Evolutionary conservation across 768 basidiomycete genomes (phyloP).

Genomic region (Ephemerocybe angulata): DNA sequence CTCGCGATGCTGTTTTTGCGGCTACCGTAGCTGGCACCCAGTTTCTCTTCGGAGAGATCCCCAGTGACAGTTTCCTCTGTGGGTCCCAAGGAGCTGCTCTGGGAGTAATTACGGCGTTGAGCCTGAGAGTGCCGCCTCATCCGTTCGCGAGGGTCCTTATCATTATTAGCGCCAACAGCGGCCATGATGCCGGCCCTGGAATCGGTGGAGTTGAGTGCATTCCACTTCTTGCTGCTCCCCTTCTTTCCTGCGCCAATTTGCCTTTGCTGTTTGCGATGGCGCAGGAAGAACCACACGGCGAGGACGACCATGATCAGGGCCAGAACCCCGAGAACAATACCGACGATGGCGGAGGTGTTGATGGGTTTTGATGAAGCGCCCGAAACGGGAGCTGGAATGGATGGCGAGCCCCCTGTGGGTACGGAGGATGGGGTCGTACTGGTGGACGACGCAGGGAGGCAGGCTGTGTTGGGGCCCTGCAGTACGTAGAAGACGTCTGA

Average conservation of each 20-base stretch:
- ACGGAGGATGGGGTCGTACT: slow-evolving; percentile 14
- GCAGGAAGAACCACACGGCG: slow-evolving; percentile 30
- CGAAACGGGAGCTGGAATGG: slow-evolving; percentile 18
- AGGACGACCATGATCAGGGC: slow-evolving; percentile 32
- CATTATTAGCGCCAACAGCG: neutral
- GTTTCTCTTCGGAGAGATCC: slow-evolving; percentile 14
- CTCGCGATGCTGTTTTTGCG: slow-evolving; percentile 13
- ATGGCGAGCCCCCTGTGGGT: slow-evolving; percentile 18
- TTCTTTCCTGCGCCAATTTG: slow-evolving; percentile 1
- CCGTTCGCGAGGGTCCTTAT: neutral
- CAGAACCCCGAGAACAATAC: slow-evolving; percentile 48
- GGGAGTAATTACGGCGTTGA: slow-evolving; percentile 14
- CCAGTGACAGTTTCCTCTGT: slow-evolving; percentile 19
- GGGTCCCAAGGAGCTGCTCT: slow-evolving; percentile 18
- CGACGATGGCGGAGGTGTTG: slow-evolving; percentile 46
- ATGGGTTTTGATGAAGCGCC: slow-evolving; percentile 21
- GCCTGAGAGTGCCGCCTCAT: slow-evolving; percentile 2
- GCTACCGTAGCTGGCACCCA: slow-evolving; percentile 11
- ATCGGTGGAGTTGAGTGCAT: slow-evolving; percentile 30
- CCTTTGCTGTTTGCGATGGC: slow-evolving; percentile 12
- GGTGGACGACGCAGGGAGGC: slow-evolving; percentile 17
- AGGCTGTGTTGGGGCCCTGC: slow-evolving; percentile 30
- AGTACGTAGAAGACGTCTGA: slow-evolving; percentile 31
- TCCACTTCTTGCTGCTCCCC: slow-evolving; percentile 22
- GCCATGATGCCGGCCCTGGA: slow-evolving; percentile 18